phyloP scores from a whole-genome alignment of 371 early-diverging fungal species.

The Dipsacomyces acuminosporus region DNA sequence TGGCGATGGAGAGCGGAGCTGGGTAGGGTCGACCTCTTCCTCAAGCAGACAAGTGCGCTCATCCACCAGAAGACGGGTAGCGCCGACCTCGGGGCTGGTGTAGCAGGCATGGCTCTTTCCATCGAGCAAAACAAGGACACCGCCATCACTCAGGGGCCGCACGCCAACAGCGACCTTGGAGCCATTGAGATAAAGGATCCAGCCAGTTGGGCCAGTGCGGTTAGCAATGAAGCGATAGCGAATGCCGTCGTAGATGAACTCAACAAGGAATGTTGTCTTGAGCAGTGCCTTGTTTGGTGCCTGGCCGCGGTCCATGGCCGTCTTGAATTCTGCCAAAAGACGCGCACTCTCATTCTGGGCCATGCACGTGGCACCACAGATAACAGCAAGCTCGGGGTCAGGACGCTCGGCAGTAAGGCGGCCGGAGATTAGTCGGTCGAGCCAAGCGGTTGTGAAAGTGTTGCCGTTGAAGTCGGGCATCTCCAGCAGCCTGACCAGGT shows the following conservation, averaged over 20 bases:
- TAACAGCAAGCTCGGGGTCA: slow-evolving; percentile 80
- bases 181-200: slow-evolving; percentile 76
- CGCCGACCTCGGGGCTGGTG: slow-evolving; percentile 83
- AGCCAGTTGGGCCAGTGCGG: slow-evolving; percentile 75
- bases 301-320: slow-evolving; percentile 85
- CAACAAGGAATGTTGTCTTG: slow-evolving; percentile 68
- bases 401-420: slow-evolving; percentile 89
- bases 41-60: slow-evolving; percentile 90
- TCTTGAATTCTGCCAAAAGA: slow-evolving; percentile 68
- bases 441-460: slow-evolving; percentile 93
- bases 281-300: slow-evolving; percentile 75
- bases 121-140: slow-evolving; percentile 83
- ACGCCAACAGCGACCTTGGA: slow-evolving; percentile 76
- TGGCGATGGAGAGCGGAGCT: slow-evolving; percentile 91
- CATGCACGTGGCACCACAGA: slow-evolving; percentile 89
- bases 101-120: slow-evolving; percentile 89
- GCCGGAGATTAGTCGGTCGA: slow-evolving; percentile 84
- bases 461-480: slow-evolving; percentile 84
- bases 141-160: slow-evolving; percentile 85
- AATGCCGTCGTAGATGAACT: slow-evolving; percentile 86
- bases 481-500: slow-evolving; percentile 90
- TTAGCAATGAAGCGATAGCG: slow-evolving; percentile 83
- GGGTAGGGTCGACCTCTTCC: slow-evolving; percentile 93
- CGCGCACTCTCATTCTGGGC: slow-evolving; percentile 65
- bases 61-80: slow-evolving; percentile 83